Evolutionary conservation across 495 filamentous ascomycete species (phyloP).

Genomic region (Penicillium cataractarum): DNA sequence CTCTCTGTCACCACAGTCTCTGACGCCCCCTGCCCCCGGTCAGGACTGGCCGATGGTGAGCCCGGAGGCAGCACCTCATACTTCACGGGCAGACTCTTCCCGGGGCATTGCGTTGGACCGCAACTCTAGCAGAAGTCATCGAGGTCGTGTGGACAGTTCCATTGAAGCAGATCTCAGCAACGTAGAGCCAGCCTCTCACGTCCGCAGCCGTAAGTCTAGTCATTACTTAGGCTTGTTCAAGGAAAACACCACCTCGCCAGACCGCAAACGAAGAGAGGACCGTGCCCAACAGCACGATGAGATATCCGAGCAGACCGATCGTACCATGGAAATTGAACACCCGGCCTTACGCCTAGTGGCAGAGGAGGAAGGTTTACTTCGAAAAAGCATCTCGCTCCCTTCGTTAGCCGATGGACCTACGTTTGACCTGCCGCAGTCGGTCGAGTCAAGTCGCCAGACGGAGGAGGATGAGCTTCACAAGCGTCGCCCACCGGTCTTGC

Average conservation of each 20-base stretch:
- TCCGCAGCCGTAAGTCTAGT: slow-evolving; percentile 89
- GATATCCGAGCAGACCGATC: slow-evolving; percentile 17
- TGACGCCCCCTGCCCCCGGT: slow-evolving; percentile 21
- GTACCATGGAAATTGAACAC: slow-evolving; percentile 22
- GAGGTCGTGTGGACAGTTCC: slow-evolving; percentile 71
- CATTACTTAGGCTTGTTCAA: slow-evolving; percentile 92
- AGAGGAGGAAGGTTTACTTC: slow-evolving; percentile 28
- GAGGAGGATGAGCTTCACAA: slow-evolving; percentile 34
- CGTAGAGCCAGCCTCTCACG: slow-evolving; percentile 69
- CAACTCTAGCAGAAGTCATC: slow-evolving; percentile 48
- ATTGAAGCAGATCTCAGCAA: slow-evolving; percentile 81
- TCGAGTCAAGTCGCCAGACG: slow-evolving; percentile 10
- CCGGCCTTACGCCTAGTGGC: slow-evolving; percentile 1
- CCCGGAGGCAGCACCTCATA: slow-evolving; percentile 25
- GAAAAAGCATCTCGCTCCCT: slow-evolving; percentile 41
- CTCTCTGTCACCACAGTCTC: slow-evolving; percentile 25
- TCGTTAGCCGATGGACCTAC: slow-evolving; percentile 33
- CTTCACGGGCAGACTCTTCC: slow-evolving; percentile 21
- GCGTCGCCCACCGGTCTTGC: slow-evolving; percentile 37
- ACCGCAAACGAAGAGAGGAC: slow-evolving; percentile 49
- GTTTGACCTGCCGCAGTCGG: slow-evolving; percentile 20
- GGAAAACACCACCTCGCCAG: slow-evolving; percentile 70
- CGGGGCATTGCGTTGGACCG: slow-evolving; percentile 32
- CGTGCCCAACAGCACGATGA: slow-evolving; percentile 36
- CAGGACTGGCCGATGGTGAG: slow-evolving; percentile 23